Percentiles rank a stretch among this genome's conserved stretches.
phyloP scores from a whole-genome alignment of 225 moss, liverwort and hornwort species.

The Marchantia polymorpha region DNA sequence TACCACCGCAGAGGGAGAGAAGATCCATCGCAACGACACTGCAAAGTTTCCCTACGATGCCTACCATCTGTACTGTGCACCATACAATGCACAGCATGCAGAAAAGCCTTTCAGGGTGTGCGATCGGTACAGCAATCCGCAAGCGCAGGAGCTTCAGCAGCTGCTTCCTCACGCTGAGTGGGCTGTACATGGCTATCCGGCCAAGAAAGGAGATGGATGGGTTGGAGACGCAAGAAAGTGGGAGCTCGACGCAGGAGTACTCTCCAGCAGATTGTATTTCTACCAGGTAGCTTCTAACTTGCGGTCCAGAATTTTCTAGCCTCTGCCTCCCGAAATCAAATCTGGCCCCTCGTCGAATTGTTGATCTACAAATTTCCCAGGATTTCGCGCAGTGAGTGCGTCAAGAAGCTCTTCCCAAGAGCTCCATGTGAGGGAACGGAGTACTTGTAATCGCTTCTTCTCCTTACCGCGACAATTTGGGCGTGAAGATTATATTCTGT shows the following conservation, averaged over 20 bases:
- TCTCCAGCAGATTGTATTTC: slow-evolving; percentile 77
- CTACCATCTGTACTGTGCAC: slow-evolving; percentile 85
- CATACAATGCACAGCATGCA: slow-evolving; percentile 63
- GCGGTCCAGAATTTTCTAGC: no score
- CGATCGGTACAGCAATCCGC: slow-evolving; percentile 81
- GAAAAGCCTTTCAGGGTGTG: slow-evolving; percentile 53
- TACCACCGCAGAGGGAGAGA: slow-evolving; percentile 46
- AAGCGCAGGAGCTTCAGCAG: slow-evolving; percentile 74
- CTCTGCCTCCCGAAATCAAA: background rate
- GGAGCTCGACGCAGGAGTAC: slow-evolving; percentile 71
- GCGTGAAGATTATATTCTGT: no score
- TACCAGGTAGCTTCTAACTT: slow-evolving; percentile 56
- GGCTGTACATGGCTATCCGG: slow-evolving; percentile 84
- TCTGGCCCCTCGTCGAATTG: no score
- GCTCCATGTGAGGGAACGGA: no score
- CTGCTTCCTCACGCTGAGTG: slow-evolving; percentile 87
- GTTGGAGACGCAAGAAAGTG: slow-evolving; percentile 74
- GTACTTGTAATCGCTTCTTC: no score
- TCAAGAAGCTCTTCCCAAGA: background rate
- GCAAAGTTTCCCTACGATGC: slow-evolving; percentile 65
- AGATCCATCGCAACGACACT: slow-evolving; percentile 61
- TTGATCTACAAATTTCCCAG: no score
- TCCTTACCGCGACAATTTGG: no score
- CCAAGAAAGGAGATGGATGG: slow-evolving; percentile 82
- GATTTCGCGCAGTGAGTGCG: no score